phyloP scores from a whole-genome alignment of 306 rosid genomes.

The Oemleria cerasiformis region DNA sequence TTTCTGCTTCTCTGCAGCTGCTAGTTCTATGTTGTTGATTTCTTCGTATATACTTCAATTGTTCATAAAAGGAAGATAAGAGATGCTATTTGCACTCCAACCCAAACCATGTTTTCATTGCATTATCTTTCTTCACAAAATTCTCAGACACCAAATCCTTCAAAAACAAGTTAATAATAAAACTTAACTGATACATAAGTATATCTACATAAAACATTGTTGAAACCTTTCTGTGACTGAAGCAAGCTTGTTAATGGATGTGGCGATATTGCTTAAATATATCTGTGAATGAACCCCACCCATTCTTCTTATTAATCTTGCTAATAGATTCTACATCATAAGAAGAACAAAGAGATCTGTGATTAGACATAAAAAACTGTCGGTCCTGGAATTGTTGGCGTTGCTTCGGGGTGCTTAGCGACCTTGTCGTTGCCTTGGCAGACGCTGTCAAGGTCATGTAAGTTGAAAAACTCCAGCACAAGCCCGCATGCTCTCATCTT shows the following conservation, averaged over 20 bases:
- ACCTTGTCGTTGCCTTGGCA: constrained; percentile 57
- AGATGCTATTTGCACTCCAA: not conserved
- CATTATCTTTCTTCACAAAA: not conserved
- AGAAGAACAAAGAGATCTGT: constrained; percentile 41
- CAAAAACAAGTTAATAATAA: not conserved
- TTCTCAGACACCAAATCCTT: not conserved
- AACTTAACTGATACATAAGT: not conserved
- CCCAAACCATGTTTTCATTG: not conserved
- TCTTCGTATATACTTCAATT: too few species aligned
- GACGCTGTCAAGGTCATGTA: constrained; percentile 59
- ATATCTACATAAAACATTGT: not conserved
- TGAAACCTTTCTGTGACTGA: not conserved
- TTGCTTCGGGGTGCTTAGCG: constrained; percentile 68
- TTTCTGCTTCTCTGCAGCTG: too few species aligned
- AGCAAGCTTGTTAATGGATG: not conserved
- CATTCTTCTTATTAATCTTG: constrained; percentile 20
- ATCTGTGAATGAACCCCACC: not conserved
- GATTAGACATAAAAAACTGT: constrained; percentile 15
- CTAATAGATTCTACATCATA: constrained; percentile 34
- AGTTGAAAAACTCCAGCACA: too few species aligned
- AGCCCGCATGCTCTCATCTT: too few species aligned
- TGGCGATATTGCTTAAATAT: not conserved
- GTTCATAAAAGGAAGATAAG: too few species aligned
- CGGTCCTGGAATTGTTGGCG: constrained; percentile 44
- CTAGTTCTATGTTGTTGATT: too few species aligned